These are phyloP conservation scores for Mycena crocata DNA, from an alignment of 768 basidiomycete species.

Conservation along the genomic window DNA sequence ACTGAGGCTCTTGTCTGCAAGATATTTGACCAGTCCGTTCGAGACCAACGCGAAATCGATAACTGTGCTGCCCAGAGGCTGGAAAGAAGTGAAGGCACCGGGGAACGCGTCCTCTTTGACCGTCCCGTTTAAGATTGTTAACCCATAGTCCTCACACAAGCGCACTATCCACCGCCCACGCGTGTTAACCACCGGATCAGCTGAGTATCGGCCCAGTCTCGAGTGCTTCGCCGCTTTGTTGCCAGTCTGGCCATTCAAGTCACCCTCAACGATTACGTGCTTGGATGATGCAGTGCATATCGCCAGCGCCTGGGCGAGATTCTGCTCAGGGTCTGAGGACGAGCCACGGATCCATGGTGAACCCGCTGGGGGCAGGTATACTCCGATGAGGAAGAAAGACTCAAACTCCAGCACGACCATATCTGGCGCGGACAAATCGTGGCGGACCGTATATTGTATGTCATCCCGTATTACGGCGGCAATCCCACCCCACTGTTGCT, in stretches of 20 bases:
- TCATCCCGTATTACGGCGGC: conserved; percentile 2
- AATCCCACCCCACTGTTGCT: conserved; percentile 1
- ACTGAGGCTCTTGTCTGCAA: background rate
- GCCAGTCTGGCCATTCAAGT: conserved; percentile 1
- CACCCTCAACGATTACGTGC: background rate
- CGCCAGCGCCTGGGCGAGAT: background rate
- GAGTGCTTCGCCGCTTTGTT: background rate
- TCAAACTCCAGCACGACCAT: conserved; percentile 16
- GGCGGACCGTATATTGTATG: background rate
- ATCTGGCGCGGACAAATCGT: conserved; percentile 6
- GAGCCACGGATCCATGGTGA: background rate
- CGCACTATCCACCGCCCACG: conserved; percentile 7
- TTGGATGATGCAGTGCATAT: background rate
- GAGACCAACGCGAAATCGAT: conserved; percentile 11
- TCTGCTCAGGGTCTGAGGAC: background rate
- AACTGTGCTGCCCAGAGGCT: background rate
- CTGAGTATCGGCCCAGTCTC: background rate
- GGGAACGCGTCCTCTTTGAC: background rate
- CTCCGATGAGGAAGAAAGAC: conserved; percentile 7
- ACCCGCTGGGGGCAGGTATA: conserved; percentile 1
- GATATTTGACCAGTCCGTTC: background rate
- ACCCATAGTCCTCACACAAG: background rate
- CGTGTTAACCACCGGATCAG: conserved; percentile 1
- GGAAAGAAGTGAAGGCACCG: conserved; percentile 15
- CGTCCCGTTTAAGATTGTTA: conserved; percentile 7